Conservation (phyloP, 306 rosid species). For the Sindora glabra region DNA sequence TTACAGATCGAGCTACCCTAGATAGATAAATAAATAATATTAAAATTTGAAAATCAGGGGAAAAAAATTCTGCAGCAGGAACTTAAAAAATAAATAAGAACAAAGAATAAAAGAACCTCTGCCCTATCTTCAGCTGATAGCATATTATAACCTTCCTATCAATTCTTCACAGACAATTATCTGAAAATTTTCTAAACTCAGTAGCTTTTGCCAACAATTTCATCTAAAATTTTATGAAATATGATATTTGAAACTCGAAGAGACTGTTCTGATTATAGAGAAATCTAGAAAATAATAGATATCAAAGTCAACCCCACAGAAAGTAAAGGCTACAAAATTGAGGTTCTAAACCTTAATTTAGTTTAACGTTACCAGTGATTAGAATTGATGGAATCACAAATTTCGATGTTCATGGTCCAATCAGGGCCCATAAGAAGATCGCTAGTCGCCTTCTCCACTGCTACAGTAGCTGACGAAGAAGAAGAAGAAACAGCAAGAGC, state of each 20-base stretch:
- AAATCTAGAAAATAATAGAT: background rate
- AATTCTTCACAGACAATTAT: background rate
- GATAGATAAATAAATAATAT: too few species aligned
- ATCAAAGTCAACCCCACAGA: slow-evolving; percentile 26
- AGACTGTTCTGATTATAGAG: background rate
- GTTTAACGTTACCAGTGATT: slow-evolving; percentile 60
- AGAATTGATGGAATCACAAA: slow-evolving; percentile 94
- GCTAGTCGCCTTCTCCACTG: slow-evolving; percentile 99
- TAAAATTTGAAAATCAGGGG: too few species aligned
- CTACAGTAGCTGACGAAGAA: slow-evolving; percentile 85
- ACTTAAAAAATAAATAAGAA: too few species aligned
- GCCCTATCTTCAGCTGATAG: too few species aligned
- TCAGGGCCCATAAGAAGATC: slow-evolving; percentile 96
- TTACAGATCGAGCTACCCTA: too few species aligned
- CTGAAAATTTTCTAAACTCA: too few species aligned
- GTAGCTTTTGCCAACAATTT: background rate
- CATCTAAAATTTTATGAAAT: slow-evolving; percentile 11
- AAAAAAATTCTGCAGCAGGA: too few species aligned
- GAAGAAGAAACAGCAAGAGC: slow-evolving; percentile 32
- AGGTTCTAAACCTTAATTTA: background rate
- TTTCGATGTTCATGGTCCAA: slow-evolving; percentile 99
- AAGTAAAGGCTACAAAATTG: slow-evolving; percentile 13
- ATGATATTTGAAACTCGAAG: slow-evolving; percentile 10
- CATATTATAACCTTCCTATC: background rate
- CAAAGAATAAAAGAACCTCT: too few species aligned